phyloP scores from a whole-genome alignment of 2,329 filamentous ascomycete species.

The Westerdykella aurantiaca region DNA sequence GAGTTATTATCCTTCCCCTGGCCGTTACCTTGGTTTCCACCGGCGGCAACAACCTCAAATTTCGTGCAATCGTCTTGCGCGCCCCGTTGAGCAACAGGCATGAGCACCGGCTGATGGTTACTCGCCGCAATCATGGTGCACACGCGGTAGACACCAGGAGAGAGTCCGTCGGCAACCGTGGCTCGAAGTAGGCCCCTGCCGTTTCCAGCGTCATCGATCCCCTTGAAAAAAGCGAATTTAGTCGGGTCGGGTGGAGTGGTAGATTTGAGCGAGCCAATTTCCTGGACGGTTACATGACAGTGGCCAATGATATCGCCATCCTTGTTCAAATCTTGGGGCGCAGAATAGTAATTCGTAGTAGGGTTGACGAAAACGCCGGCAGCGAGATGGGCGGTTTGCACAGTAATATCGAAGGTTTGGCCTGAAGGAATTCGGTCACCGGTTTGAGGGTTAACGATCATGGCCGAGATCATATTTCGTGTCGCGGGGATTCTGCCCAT shows the following conservation, averaged over 20 bases:
- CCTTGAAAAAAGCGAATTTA: conserved; percentile 49
- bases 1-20: too few relatives aligned
- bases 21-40: too few relatives aligned
- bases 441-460: too few relatives aligned
- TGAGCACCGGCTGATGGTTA: conserved; percentile 49
- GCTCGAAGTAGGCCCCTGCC: conserved; percentile 37
- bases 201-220: conserved; percentile 44
- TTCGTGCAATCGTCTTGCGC: conserved; percentile 45
- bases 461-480: too few relatives aligned
- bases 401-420: too few relatives aligned
- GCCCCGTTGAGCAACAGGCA: conserved; percentile 47
- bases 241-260: conserved; percentile 28
- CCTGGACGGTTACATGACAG: conserved; percentile 47
- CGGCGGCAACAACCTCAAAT: conserved; percentile 42
- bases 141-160: conserved; percentile 41
- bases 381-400: too few relatives aligned
- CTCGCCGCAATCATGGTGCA: conserved; percentile 43
- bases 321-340: conserved; percentile 42
- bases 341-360: conserved; percentile 44
- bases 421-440: too few relatives aligned
- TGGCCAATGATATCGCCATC: conserved; percentile 37
- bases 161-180: conserved; percentile 39
- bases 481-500: too few relatives aligned
- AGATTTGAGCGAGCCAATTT: conserved; percentile 44
- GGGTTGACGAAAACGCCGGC: conserved; percentile 48